A percentile compares a stretch with the other conserved stretches of the same genome.
phyloP scores from a whole-genome alignment of 2,329 filamentous ascomycete species.

The Penicillium freii region DNA sequence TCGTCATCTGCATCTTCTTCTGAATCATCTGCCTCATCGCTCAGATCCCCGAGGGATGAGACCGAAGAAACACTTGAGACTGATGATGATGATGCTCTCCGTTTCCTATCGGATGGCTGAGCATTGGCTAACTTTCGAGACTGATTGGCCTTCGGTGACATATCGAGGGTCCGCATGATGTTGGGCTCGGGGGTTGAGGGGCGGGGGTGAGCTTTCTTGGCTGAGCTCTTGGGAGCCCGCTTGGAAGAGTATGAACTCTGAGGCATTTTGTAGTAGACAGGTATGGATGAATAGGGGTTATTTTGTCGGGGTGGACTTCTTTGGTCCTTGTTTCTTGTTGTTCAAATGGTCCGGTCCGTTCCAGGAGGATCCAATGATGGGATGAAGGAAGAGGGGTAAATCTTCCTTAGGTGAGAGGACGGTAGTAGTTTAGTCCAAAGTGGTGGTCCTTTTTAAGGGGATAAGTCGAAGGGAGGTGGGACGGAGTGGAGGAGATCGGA shows the following conservation, averaged over 20 bases:
- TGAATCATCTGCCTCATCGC: conserved; percentile 38
- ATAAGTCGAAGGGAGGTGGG: conserved; percentile 12
- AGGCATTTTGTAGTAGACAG: conserved; percentile 20
- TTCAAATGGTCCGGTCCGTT: background rate
- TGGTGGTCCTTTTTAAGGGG: background rate
- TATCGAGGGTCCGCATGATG: conserved; percentile 22
- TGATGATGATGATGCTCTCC: conserved; percentile 37
- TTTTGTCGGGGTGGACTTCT: background rate
- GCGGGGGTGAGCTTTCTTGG: conserved; percentile 25
- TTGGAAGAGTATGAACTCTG: conserved; percentile 30
- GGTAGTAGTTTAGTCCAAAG: conserved; percentile 2
- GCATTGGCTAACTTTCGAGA: conserved; percentile 29
- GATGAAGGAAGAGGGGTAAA: background rate
- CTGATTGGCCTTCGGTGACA: conserved; percentile 23
- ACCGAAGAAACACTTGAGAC: conserved; percentile 41
- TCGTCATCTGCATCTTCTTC: conserved; percentile 46
- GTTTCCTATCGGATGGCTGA: conserved; percentile 32
- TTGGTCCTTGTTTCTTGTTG: conserved; percentile 1
- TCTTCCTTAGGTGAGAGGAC: background rate
- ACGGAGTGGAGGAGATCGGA: conserved; percentile 14
- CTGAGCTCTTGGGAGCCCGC: conserved; percentile 26
- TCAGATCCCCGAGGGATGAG: conserved; percentile 37
- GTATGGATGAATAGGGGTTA: background rate
- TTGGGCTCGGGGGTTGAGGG: conserved; percentile 26
- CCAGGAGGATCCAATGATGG: background rate